Base-by-base conservation (phyloP, 2,329 filamentous ascomycete species). In the Penicillium sp. region DNA sequence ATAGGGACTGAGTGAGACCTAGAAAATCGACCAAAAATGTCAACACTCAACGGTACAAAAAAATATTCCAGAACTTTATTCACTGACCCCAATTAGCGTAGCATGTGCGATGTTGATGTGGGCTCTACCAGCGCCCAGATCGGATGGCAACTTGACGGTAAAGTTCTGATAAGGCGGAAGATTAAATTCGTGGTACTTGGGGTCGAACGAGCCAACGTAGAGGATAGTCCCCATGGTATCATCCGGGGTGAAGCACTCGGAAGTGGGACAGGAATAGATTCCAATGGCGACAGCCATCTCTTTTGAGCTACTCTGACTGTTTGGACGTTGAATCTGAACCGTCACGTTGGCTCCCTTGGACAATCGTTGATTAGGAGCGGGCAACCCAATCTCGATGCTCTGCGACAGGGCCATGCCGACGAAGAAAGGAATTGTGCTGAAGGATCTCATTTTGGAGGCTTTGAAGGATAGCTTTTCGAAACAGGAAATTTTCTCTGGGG, bases 201-300 rank as follows among this genome's bases (percentile, higher is more conserved):
- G 65, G 5, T 58, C 49, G 49, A 60, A 66, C 1, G 47, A 43
- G 0, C 65, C 65, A 25, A 58, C 55, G 49, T 66, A 66, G 2
- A 67, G 42, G 6, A 64, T 40, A 1, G 45, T 51, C 5, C 63
- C 63, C 42, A 67, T 37, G 8, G 51, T 45, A 1, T 60, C 56
- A 2, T 51, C 51, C 4, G 62, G 35, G 0, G 50, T 11, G 11
- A 40, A n/a, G 49, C 64, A 66, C 3, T 41, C 40, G 0, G 24
- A n/a, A 3, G 44, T 42, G 3, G 40, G 35, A 39, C 64, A 67
- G 8, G 61, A 61, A 7, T 58, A 40, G 18, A 67, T 47, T 2
- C 65, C 65, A 25, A 67, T 66, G 7, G 60, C 63, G 34, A 67
- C 49, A 1, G 46, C 57, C 44, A 66, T 51, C 32, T 67, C 62